A percentile compares a stretch with the other conserved stretches of the same genome.
These are phyloP conservation scores for Gossypium arboreum DNA, from an alignment of 345 rosid genomes.

Conservation along the genomic window DNA sequence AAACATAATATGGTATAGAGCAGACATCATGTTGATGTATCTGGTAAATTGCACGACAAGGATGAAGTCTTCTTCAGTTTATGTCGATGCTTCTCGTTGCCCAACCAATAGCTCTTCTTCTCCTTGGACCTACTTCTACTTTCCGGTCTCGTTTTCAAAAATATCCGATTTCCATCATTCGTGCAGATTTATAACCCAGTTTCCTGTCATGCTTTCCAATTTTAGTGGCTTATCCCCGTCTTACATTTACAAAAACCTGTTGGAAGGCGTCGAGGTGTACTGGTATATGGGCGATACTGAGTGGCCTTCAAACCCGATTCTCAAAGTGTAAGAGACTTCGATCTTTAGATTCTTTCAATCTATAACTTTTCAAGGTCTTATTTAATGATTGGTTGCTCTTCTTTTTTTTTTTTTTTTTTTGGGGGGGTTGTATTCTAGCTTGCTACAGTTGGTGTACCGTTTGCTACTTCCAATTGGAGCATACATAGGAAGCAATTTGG, in stretches of 20 bases:
- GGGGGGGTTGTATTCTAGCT: background rate
- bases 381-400: background rate
- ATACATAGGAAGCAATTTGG: fast-evolving
- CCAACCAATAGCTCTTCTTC: background rate
- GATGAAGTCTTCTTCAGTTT: background rate
- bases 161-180: background rate
- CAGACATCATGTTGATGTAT: background rate
- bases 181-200: background rate
- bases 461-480: fast-evolving
- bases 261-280: background rate
- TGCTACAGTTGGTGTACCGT: fast-evolving
- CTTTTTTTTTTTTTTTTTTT: no score
- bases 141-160: background rate
- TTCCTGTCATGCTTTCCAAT: background rate
- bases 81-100: constrained; percentile 6
- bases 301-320: background rate
- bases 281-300: fast-evolving
- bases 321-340: background rate
- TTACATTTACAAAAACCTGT: background rate
- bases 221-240: background rate
- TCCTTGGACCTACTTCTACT: background rate
- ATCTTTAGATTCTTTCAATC: background rate
- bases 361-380: background rate
- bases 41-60: background rate
- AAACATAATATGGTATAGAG: fast-evolving